A percentile compares a stretch with the other conserved stretches of the same genome.
Conservation (phyloP, 306 rosid species). For the Senna tora region DNA sequence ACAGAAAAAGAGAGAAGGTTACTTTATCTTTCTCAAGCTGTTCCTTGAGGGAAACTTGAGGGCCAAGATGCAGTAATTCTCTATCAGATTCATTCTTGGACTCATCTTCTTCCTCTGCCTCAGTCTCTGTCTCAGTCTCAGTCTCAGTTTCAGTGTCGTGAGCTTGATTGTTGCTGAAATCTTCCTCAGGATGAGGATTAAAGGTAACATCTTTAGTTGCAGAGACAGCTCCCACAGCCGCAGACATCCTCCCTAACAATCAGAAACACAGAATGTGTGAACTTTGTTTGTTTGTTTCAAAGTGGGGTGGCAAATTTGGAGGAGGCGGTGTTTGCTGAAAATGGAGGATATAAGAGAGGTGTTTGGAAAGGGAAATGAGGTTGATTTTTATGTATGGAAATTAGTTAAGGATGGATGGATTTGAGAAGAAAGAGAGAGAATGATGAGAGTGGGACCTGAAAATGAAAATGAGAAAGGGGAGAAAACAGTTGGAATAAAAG, state of each 20-base stretch:
- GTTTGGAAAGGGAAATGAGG: no score
- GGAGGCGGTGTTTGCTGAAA: constrained; percentile 7
- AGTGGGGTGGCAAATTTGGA: constrained; percentile 26
- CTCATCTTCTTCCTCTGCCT: constrained; percentile 55
- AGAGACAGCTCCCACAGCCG: constrained; percentile 63
- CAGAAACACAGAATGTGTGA: constrained; percentile 18
- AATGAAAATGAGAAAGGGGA: constrained; percentile 27
- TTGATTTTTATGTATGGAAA: constrained; percentile 11
- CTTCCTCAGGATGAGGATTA: constrained; percentile 53
- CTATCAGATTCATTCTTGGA: constrained; percentile 48
- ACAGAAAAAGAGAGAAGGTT: neutral
- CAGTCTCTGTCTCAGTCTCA: constrained; percentile 34
- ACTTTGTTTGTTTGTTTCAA: constrained; percentile 16
- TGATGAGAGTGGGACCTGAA: constrained; percentile 27
- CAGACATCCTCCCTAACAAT: constrained; percentile 53
- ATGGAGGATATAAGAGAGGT: neutral
- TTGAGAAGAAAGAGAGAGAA: constrained; percentile 34
- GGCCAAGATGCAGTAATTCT: constrained; percentile 76
- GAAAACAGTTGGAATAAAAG: constrained; percentile 43
- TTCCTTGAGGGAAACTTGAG: constrained; percentile 82
- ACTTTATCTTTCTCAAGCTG: constrained; percentile 94
- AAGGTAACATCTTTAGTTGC: constrained; percentile 55
- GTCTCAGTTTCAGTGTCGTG: constrained; percentile 35
- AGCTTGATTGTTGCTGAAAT: constrained; percentile 39
- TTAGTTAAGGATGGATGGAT: constrained; percentile 17